Base-by-base conservation (phyloP, 2,329 filamentous ascomycete genomes). In the Phaeosphaeriaceae sp. region DNA sequence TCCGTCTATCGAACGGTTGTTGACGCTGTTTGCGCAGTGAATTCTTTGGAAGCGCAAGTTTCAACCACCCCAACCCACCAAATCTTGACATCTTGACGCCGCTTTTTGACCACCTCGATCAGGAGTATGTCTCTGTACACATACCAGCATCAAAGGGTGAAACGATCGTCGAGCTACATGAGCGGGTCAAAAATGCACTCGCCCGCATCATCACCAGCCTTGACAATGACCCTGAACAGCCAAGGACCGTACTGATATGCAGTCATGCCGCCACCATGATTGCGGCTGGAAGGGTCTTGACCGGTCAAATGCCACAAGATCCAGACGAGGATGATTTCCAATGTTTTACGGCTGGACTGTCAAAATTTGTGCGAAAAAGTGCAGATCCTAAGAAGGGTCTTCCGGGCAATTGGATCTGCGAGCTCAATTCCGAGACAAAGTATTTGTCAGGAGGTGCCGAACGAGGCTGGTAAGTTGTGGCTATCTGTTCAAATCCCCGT, bases 201-300 rank as follows among this genome's bases (percentile, higher is more conserved):
- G 77, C 83, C 35, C 81, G 81, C 38, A 85, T 97, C 59, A 87
- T 97, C 59, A 79, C 82, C 21, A 81, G 85, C 44, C 86, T 90
- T 50, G 92, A 97, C 67, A 67, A 71, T 6, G 81, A 84, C 40
- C 78, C 88, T 40, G 83, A 85, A n/a, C 79, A 83, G 32, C 78
- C 80, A 28, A 85, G 83, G 62, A 82, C 89, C 0, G 80, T 96
- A 18, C 74, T 97, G 33, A 80, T 99, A 32, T 96, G 90, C 74
- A 88, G 90, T 1, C 94, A 99, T 76, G 94, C 94, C 1, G 94
- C 94, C 3, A 85, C 87, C 9, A 83, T 97, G 64, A 97, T 99
- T 68, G 88, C 89, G 7, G 83, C 94, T 59, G 93, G 93, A 1
- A 83, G 94, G 33, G 86, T 85, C 1, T 77, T 99, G 61, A 97